Evolutionary conservation across 2,329 filamentous ascomycete species (phyloP).

Genomic region (Gaeumannomyces sp.): DNA sequence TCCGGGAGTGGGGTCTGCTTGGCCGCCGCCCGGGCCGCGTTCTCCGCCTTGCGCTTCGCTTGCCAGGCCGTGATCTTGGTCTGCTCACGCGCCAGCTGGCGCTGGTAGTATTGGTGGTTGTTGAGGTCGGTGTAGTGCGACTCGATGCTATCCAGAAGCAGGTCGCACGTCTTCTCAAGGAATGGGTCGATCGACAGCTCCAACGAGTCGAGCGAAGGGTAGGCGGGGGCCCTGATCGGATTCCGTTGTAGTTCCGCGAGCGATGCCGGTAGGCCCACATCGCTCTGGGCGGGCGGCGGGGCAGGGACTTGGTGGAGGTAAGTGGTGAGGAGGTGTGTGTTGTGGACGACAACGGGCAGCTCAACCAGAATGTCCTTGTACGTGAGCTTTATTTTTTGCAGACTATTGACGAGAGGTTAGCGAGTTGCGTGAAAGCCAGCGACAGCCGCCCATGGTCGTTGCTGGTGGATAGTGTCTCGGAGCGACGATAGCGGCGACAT

Average conservation of each 20-base stretch:
- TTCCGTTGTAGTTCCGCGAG: conserved; percentile 70
- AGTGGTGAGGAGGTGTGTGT: conserved; percentile 92
- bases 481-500: conserved; percentile 27
- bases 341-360: conserved; percentile 84
- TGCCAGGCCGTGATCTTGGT: conserved; percentile 96
- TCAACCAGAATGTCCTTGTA: conserved; percentile 93
- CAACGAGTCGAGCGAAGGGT: conserved; percentile 83
- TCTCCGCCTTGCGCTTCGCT: conserved; percentile 93
- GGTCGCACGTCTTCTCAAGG: conserved; percentile 96
- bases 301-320: conserved; percentile 88
- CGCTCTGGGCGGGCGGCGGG: conserved; percentile 50
- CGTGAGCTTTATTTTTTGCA: conserved; percentile 88
- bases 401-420: conserved; percentile 40
- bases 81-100: conserved; percentile 89
- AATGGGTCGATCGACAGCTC: conserved; percentile 95
- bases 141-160: conserved; percentile 94
- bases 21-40: conserved; percentile 72
- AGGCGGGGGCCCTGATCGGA: conserved; percentile 57
- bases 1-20: conserved; percentile 85
- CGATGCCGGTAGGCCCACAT: conserved; percentile 70
- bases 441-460: too few species aligned
- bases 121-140: conserved; percentile 97
- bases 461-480: too few species aligned
- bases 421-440: too few species aligned
- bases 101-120: conserved; percentile 96